Percentiles rank a stretch among this genome's conserved stretches.
Evolutionary conservation across 768 basidiomycete species (phyloP).

Genomic region (Mycena rebaudengoi): DNA sequence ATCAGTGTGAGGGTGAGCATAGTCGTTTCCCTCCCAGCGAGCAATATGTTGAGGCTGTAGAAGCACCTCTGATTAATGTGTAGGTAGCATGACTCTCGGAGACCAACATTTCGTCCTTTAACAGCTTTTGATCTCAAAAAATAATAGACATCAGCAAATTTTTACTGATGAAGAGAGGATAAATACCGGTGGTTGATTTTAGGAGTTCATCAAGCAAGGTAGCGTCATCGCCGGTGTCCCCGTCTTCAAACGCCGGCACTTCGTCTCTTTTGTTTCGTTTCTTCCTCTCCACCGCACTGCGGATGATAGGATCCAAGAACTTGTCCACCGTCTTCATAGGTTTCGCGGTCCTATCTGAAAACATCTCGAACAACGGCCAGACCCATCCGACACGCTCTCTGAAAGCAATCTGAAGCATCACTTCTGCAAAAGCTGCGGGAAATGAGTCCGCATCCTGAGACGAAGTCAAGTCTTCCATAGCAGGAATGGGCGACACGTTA

Average conservation of each 20-base stretch:
- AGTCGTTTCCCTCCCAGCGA: slow-evolving; percentile 8
- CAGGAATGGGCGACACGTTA: slow-evolving; percentile 15
- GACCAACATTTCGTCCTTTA: not conserved
- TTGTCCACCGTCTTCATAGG: slow-evolving; percentile 48
- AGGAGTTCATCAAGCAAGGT: slow-evolving; percentile 53
- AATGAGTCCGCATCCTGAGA: too few relatives aligned
- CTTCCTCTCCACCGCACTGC: slow-evolving; percentile 34
- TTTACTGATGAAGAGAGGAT: not conserved
- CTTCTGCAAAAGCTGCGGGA: too few relatives aligned
- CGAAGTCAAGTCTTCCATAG: too few relatives aligned
- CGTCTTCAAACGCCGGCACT: not conserved
- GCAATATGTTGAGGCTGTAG: slow-evolving; percentile 4
- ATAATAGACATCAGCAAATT: not conserved
- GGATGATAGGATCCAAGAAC: slow-evolving; percentile 43
- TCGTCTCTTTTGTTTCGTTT: slow-evolving; percentile 5
- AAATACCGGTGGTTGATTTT: slow-evolving; percentile 46
- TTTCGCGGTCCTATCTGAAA: too few relatives aligned
- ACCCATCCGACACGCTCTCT: too few relatives aligned
- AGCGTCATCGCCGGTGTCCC: slow-evolving; percentile 37
- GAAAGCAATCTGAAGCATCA: too few relatives aligned
- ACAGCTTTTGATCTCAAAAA: not conserved
- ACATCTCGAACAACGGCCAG: too few relatives aligned
- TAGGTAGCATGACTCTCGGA: not conserved
- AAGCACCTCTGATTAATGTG: not conserved
- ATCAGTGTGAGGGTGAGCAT: slow-evolving; percentile 1